Conservation (phyloP, 495 filamentous ascomycete species). For the Alectoria sarmentosa region DNA sequence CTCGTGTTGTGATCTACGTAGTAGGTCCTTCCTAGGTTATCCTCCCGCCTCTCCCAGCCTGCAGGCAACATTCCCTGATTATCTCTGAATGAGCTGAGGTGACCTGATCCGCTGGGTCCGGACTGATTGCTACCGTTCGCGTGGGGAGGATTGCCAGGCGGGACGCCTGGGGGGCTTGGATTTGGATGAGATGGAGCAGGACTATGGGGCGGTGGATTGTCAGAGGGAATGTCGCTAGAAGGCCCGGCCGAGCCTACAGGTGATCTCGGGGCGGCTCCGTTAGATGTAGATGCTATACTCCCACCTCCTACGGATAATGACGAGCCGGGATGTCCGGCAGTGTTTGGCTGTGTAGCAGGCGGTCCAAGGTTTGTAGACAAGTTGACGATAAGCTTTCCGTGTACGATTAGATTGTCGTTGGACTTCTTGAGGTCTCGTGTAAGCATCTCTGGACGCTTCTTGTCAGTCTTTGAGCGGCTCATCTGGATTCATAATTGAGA, state of each 20-base stretch:
- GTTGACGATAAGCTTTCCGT: constrained; percentile 95
- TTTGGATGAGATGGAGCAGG: constrained; percentile 34
- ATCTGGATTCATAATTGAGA: neutral
- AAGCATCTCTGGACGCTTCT: constrained; percentile 67
- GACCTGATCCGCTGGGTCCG: constrained; percentile 38
- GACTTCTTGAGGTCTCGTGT: constrained; percentile 98
- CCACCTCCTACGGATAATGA: constrained; percentile 22
- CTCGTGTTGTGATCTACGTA: constrained; percentile 98
- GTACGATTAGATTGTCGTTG: constrained; percentile 93
- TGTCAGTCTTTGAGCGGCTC: constrained; percentile 9
- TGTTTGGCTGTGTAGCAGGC: constrained; percentile 42
- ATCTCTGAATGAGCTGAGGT: constrained; percentile 91
- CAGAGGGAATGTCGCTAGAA: constrained; percentile 15
- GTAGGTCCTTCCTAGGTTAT: constrained; percentile 95
- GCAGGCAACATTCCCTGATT: constrained; percentile 83
- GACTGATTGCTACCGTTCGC: constrained; percentile 32
- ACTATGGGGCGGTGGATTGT: constrained; percentile 31
- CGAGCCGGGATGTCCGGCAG: constrained; percentile 29
- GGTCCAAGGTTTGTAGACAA: constrained; percentile 77
- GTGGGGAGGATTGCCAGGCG: constrained; percentile 38
- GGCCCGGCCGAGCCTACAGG: constrained; percentile 18
- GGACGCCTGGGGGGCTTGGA: constrained; percentile 35
- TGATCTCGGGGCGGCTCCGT: constrained; percentile 26
- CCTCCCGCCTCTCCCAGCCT: constrained; percentile 94
- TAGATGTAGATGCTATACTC: constrained; percentile 21